phyloP scores from a whole-genome alignment of 768 basidiomycete species.

The Termitomyces sp. region DNA sequence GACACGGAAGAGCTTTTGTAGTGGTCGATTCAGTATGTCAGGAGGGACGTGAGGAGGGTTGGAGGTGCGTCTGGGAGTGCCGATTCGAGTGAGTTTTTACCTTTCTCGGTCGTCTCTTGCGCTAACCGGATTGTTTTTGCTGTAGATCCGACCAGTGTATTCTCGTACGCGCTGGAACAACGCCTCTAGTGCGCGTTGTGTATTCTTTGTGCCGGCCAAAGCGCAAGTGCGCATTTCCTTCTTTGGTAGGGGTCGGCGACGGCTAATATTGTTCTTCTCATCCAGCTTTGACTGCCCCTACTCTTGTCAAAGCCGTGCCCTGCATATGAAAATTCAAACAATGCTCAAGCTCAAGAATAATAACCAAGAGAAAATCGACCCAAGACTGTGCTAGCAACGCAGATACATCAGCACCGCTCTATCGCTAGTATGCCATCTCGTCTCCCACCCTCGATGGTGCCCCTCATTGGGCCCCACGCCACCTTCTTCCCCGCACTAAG shows the following conservation, averaged over 20 bases:
- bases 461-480: slow-evolving; percentile 1
- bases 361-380: background rate
- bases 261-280: background rate
- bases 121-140: background rate
- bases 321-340: background rate
- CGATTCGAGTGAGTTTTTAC: slow-evolving; percentile 17
- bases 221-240: background rate
- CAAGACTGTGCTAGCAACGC: background rate
- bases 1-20: too few relatives aligned
- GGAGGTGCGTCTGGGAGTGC: slow-evolving; percentile 17
- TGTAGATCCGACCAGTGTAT: slow-evolving; percentile 67
- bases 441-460: slow-evolving; percentile 4
- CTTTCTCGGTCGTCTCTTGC: background rate
- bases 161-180: slow-evolving; percentile 84
- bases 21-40: too few relatives aligned
- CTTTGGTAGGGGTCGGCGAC: background rate
- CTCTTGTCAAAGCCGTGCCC: background rate
- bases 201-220: background rate
- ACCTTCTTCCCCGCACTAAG: slow-evolving; percentile 2
- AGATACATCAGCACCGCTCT: background rate
- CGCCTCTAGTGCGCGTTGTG: slow-evolving; percentile 79
- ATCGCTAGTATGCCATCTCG: slow-evolving; percentile 4
- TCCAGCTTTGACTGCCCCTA: background rate
- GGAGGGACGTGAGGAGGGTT: slow-evolving; percentile 27
- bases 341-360: background rate